These are phyloP conservation scores for Piloderma croceum DNA, from an alignment of 768 basidiomycete genomes.

Conservation along the genomic window DNA sequence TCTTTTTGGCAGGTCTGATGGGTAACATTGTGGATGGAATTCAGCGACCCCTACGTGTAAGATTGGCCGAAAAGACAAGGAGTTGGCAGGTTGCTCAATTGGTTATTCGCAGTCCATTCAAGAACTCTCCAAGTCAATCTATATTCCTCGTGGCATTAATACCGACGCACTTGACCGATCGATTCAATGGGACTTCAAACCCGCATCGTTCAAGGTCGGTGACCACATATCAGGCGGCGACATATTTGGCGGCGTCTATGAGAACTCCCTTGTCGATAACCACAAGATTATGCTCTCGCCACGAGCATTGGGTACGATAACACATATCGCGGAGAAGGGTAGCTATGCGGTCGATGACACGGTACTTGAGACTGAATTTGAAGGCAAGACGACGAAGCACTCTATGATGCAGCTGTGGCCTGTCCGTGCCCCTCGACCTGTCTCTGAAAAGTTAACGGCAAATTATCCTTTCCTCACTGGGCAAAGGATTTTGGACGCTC, in stretches of 20 bases:
- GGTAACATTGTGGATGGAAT: slow-evolving; percentile 99
- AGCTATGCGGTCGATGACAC: slow-evolving; percentile 93
- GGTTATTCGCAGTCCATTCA: slow-evolving; percentile 64
- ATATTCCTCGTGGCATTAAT: slow-evolving; percentile 98
- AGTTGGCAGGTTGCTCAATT: slow-evolving; percentile 6
- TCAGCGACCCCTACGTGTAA: slow-evolving; percentile 82
- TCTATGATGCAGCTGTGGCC: slow-evolving; percentile 99
- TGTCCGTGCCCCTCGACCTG: slow-evolving; percentile 94
- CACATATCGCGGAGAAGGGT: slow-evolving; percentile 89
- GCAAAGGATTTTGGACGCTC: slow-evolving; percentile 92
- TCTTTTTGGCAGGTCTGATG: slow-evolving; percentile 74
- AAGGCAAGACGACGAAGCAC: slow-evolving; percentile 90
- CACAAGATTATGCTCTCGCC: slow-evolving; percentile 98
- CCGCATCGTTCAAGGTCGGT: slow-evolving; percentile 79
- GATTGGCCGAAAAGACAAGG: slow-evolving; percentile 21
- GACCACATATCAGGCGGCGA: slow-evolving; percentile 98
- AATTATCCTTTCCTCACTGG: slow-evolving; percentile 90
- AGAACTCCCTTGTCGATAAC: slow-evolving; percentile 93
- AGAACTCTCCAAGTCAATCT: slow-evolving; percentile 97
- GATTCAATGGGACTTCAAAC: slow-evolving; percentile 93
- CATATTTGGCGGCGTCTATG: slow-evolving; percentile 91
- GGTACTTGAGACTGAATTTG: slow-evolving; percentile 95
- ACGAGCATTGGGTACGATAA: slow-evolving; percentile 91
- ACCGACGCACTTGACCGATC: slow-evolving; percentile 88
- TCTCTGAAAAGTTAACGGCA: slow-evolving; percentile 92